Evolutionary conservation across 2,329 filamentous ascomycete genomes (phyloP).

Genomic region (Nemania sp.): DNA sequence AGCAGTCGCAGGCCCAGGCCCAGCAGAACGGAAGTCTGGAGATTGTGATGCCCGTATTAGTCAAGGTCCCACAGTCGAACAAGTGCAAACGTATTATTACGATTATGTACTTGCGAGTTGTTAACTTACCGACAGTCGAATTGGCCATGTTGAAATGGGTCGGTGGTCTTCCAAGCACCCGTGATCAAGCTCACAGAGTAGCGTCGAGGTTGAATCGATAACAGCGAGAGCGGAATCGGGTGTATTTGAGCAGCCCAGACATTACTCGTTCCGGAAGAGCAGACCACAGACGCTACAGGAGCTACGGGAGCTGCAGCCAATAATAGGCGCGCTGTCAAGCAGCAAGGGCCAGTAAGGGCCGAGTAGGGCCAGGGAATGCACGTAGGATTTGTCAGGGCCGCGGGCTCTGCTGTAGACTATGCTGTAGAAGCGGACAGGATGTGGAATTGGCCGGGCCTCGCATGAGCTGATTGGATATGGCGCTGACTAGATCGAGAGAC

Average conservation of each 20-base stretch:
- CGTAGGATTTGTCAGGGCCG: conserved; percentile 1
- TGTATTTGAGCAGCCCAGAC: conserved; percentile 22
- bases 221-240: conserved; percentile 32
- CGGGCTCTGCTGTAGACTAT: neutral
- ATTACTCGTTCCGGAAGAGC: conserved; percentile 15
- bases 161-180: too few relatives aligned
- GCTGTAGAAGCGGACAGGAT: neutral
- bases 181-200: too few relatives aligned
- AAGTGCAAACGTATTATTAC: neutral
- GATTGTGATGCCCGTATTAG: neutral
- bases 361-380: neutral
- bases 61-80: neutral
- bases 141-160: conserved; percentile 30
- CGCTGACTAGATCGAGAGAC: conserved; percentile 25
- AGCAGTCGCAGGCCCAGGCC: conserved; percentile 11
- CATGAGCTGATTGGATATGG: conserved; percentile 19
- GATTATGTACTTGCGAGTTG: neutral
- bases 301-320: neutral
- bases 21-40: conserved; percentile 1
- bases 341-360: too few relatives aligned
- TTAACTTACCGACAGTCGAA: conserved; percentile 2
- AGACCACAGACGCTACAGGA: conserved; percentile 2
- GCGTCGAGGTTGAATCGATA: too few relatives aligned
- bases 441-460: conserved; percentile 20
- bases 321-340: neutral